Evolutionary conservation across 2,329 filamentous ascomycete genomes (phyloP).

Genomic region (Exserohilum rostratum): DNA sequence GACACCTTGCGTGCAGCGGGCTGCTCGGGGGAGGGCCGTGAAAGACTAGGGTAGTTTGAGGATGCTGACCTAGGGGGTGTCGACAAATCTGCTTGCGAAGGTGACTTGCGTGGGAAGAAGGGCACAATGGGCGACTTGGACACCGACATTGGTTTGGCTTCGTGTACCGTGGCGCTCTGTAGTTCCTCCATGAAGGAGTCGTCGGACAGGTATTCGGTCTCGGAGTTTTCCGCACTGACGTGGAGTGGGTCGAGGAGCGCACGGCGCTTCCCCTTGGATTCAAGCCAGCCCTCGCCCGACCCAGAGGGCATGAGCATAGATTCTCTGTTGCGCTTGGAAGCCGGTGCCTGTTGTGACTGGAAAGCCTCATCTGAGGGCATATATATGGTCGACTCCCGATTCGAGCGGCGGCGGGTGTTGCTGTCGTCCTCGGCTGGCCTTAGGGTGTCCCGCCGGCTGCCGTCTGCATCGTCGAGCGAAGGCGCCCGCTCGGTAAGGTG

Average conservation of each 20-base stretch:
- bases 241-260: conserved; percentile 50
- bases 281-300: conserved; percentile 35
- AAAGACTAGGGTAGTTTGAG: conserved; percentile 38
- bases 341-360: conserved; percentile 21
- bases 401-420: conserved; percentile 31
- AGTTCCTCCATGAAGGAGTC: conserved; percentile 86
- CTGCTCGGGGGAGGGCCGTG: conserved; percentile 38
- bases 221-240: conserved; percentile 46
- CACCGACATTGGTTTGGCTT: conserved; percentile 75
- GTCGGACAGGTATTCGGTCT: conserved; percentile 67
- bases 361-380: conserved; percentile 28
- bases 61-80: conserved; percentile 45
- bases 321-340: conserved; percentile 34
- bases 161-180: conserved; percentile 78
- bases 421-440: conserved; percentile 19
- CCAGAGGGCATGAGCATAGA: conserved; percentile 34
- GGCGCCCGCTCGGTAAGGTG: conserved; percentile 11
- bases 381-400: conserved; percentile 43
- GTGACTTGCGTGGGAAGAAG: conserved; percentile 56
- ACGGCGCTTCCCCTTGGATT: conserved; percentile 48
- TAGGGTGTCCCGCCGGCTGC: conserved; percentile 24
- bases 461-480: conserved; percentile 17
- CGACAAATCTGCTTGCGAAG: conserved; percentile 29
- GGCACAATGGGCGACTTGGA: conserved; percentile 83
- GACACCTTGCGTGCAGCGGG: conserved; percentile 34